Evolutionary conservation across 2,329 filamentous ascomycete genomes (phyloP), one percentile per base, ranked within the genome.

Genomic region (Orbilia oligospora): DNA sequence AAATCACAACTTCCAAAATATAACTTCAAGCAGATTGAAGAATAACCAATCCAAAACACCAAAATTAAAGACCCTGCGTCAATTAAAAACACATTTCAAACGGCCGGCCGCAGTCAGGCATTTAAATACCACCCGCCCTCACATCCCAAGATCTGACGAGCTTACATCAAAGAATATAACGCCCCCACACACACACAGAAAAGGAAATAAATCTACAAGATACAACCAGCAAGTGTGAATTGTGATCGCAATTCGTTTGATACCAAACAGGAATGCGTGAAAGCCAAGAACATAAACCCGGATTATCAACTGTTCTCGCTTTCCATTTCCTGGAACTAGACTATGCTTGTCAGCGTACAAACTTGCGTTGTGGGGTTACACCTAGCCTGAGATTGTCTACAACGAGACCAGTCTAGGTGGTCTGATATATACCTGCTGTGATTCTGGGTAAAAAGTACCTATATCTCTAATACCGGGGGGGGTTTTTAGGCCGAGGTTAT

Each of bases 201-300:
- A 14, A 27, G n/a, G 33, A 61, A 44, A 58, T 22, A 38, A 38
- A 38, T 3, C 4, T 8, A n/a, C 16, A 56, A 18, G 3, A 20
- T 9, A 24, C 8, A 22, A 44, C 20, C n/a, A 44, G 18, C 27
- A 22, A 67, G 38, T 20, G 18, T 9, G 18, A 10, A 46, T 6
- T 6, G 41, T 5, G 14, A 65, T 72, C 70, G 49, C 46, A 65
- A 72, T 63, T 64, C 24, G n/a, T 14, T 20, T 12, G 24, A 44
- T 71, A 65, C 69, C 2, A 72, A 72, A 66, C 22, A 72, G 70
- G 70, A 72, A 72, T 72, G 70, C 48, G 64, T 53, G 27, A 53
- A 16, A 56, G 56, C 20, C 48, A 36, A 56, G 36, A 24, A 27
- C 22, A 61, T 10, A 24, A 18, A 24, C 48, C 58, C 12, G 48